Evolutionary conservation across 257 asterid genomes (phyloP).

Genomic region (Solanum ossicruentum): DNA sequence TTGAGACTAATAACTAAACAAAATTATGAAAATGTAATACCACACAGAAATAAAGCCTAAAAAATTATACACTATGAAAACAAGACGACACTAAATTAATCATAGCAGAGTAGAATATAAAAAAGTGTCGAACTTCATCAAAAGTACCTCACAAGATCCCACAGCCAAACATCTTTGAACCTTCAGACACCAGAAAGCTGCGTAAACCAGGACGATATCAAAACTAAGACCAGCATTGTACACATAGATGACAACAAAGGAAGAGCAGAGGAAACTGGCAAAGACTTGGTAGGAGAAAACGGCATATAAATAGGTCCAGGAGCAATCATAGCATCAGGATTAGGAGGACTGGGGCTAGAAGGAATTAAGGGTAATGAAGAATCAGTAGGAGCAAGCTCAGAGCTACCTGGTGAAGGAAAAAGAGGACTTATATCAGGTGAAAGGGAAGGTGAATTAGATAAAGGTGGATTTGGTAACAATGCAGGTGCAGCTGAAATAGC

Average conservation of each 20-base stretch:
- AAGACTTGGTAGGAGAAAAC: slow-evolving; percentile 24
- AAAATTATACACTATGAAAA: not conserved
- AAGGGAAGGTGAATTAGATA: slow-evolving; percentile 24
- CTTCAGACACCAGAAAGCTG: not conserved
- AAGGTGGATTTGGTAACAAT: slow-evolving; percentile 47
- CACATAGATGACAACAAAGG: slow-evolving; percentile 5
- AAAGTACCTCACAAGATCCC: not conserved
- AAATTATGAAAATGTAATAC: not conserved
- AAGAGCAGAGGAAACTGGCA: slow-evolving; percentile 37
- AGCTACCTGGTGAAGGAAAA: slow-evolving; percentile 67
- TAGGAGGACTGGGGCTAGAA: slow-evolving; percentile 90
- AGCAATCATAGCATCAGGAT: slow-evolving; percentile 54
- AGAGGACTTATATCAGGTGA: slow-evolving; percentile 77
- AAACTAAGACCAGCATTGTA: slow-evolving; percentile 6
- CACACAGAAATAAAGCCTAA: not conserved
- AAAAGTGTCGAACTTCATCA: not conserved
- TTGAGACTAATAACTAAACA: not conserved
- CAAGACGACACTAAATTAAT: not conserved
- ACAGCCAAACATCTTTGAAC: not conserved
- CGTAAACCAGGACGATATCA: not conserved
- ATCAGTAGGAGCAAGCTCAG: slow-evolving; percentile 63
- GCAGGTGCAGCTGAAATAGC: slow-evolving; percentile 86
- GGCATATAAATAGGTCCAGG: slow-evolving; percentile 33
- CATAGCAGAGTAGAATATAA: not conserved
- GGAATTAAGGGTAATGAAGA: slow-evolving; percentile 64